Base-by-base conservation (phyloP, 768 basidiomycete genomes). In the Mycena leptocephala region DNA sequence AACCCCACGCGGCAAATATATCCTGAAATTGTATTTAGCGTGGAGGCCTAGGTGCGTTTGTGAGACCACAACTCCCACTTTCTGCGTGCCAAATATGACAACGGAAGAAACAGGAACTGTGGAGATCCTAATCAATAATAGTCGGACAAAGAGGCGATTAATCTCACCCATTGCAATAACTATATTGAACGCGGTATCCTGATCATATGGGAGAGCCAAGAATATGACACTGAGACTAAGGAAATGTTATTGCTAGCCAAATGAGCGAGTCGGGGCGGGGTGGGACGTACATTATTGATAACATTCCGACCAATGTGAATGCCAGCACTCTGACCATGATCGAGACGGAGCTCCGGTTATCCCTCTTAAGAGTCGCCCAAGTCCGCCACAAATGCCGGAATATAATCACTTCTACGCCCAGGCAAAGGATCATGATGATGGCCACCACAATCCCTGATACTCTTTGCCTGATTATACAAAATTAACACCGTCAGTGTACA, bases 301-400 rank as follows among this genome's bases (percentile, higher is more conserved):
- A n/a, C 77, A 78, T 78, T 35, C 77, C 77, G 41, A 78, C 70
- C 32, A 71, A 35, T 0, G 77, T 78, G 66, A 78, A 78, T 8
- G 77, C 77, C 39, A 78, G 39, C 51, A 78, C 77, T 59, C 77
- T 48, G 59, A 78, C 62, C 33, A 70, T 63, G 14, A 56, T 72
- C 16, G 74, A 62, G 22, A 72, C 59, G 11, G 70, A 72, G 30
- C 53, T 46, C 30, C 65, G 74, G 59, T 69, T 41, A 43, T 78
- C 77, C 16, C 30, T 41, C 65, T 75, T 66, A 39, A 78, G 66
- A 26, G 65, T 72, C 26, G 22, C 33, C 77, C 77, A 78, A 18
- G 74, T 70, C 4, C 77, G 70, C 20, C 77, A 59, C 39, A 78
- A 30, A 53, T 70, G 61, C 7, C 59, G 70, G 48, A 78, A 75